These are phyloP conservation scores for Microbotryum silenes-acaulis DNA, from an alignment of 1,284 basidiomycete species.

Conservation along the genomic window DNA sequence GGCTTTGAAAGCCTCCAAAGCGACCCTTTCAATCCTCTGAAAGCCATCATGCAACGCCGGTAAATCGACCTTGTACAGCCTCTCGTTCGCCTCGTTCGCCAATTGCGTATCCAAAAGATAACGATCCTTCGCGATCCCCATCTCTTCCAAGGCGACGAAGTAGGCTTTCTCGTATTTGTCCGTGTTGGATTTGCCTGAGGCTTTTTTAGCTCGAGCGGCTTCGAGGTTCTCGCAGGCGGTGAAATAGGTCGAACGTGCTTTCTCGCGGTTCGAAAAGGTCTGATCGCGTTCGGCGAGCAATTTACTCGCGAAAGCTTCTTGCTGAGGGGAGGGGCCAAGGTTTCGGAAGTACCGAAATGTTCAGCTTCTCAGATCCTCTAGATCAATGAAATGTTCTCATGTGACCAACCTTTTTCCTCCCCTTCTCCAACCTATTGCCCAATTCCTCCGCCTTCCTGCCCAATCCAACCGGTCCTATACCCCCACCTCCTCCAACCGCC, in stretches of 20 bases:
- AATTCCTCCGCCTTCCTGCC: background rate
- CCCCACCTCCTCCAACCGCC: background rate
- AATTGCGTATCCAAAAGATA: conserved; percentile 24
- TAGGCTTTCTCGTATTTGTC: conserved; percentile 22
- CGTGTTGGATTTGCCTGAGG: conserved; percentile 10
- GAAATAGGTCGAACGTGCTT: conserved; percentile 21
- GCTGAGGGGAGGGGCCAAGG: background rate
- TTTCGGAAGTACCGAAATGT: too few species aligned
- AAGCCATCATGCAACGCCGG: conserved; percentile 25
- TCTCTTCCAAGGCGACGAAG: conserved; percentile 16
- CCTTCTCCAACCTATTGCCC: conserved; percentile 12
- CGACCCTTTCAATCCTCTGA: conserved; percentile 19
- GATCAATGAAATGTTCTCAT: too few species aligned
- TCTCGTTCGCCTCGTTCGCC: conserved; percentile 23
- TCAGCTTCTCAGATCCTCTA: too few species aligned
- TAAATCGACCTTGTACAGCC: conserved; percentile 22
- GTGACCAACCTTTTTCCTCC: conserved; percentile 21
- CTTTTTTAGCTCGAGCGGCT: conserved; percentile 20
- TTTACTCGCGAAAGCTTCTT: conserved; percentile 15
- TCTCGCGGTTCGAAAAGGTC: conserved; percentile 17
- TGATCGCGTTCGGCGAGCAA: conserved; percentile 23
- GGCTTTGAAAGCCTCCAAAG: conserved; percentile 12
- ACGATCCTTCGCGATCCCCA: conserved; percentile 22
- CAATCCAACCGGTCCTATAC: too few species aligned
- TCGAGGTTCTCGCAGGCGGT: conserved; percentile 25